phyloP scores from a whole-genome alignment of 257 asterid species.

The Primulina huaijiensis region DNA sequence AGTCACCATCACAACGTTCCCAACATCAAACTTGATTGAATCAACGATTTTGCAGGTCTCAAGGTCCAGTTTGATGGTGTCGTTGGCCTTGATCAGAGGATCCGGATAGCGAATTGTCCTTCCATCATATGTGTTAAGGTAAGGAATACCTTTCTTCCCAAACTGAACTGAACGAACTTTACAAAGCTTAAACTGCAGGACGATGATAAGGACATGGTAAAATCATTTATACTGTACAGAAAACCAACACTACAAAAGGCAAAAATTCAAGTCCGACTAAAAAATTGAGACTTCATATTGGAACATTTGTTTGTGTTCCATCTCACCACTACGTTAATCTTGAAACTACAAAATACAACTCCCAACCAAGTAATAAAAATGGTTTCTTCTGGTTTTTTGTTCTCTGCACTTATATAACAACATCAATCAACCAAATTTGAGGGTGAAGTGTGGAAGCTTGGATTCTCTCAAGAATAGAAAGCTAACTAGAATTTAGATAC shows the following conservation, averaged over 20 bases:
- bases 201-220: not conserved
- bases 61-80: slow-evolving; percentile 21
- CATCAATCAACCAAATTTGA: no score
- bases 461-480: not conserved
- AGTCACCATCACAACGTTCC: slow-evolving; percentile 24
- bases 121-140: slow-evolving; percentile 23
- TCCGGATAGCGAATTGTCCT: slow-evolving; percentile 23
- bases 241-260: not conserved
- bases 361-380: not conserved
- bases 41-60: slow-evolving; percentile 17
- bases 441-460: not conserved
- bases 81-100: slow-evolving; percentile 19
- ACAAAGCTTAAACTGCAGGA: slow-evolving; percentile 21
- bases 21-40: slow-evolving; percentile 23
- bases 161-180: slow-evolving; percentile 26
- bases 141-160: slow-evolving; percentile 25
- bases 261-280: not conserved
- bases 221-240: not conserved
- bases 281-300: not conserved
- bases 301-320: not conserved
- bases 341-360: not conserved
- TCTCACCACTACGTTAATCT: not conserved
- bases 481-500: not conserved
- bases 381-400: not conserved
- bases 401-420: not conserved